A percentile compares a stretch with the other conserved stretches of the same genome.
These are phyloP conservation scores for Marasmius tenuissimus DNA, from an alignment of 1,284 basidiomycete species.

Conservation along the genomic window DNA sequence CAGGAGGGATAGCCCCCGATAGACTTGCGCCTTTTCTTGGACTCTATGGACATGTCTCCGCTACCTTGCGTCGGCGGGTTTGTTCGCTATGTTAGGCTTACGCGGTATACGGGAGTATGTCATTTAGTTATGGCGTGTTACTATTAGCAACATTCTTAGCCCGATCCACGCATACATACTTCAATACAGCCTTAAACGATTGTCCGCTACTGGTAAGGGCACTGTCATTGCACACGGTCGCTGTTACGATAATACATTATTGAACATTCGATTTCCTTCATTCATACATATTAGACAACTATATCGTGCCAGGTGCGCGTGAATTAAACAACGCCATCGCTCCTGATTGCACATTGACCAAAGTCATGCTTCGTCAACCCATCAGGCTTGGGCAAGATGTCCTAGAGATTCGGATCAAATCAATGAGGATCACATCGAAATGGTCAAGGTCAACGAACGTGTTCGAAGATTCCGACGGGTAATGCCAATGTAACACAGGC, in stretches of 20 bases:
- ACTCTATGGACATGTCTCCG: neutral
- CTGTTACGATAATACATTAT: no score
- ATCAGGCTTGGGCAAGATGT: constrained; percentile 64
- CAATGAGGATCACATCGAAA: neutral
- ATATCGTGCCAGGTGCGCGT: neutral
- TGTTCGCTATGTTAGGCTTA: neutral
- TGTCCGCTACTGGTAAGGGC: no score
- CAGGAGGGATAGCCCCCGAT: neutral
- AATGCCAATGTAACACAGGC: constrained; percentile 75
- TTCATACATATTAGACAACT: neutral
- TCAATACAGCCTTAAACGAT: constrained; percentile 80
- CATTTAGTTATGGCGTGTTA: neutral
- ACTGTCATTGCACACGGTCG: no score
- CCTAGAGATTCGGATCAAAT: constrained; percentile 31
- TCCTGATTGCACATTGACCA: constrained; percentile 67
- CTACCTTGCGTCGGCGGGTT: neutral
- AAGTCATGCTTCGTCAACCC: constrained; percentile 58
- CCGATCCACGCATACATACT: constrained; percentile 24
- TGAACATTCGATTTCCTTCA: neutral
- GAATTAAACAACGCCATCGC: constrained; percentile 53
- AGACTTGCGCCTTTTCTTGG: neutral
- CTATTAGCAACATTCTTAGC: neutral
- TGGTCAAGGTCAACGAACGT: constrained; percentile 41
- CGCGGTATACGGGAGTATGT: neutral
- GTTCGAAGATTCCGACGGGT: constrained; percentile 73